Evolutionary conservation across 768 basidiomycete genomes (phyloP), one percentile per base, ranked within the genome.

Genomic region (Chalciporus chontae): DNA sequence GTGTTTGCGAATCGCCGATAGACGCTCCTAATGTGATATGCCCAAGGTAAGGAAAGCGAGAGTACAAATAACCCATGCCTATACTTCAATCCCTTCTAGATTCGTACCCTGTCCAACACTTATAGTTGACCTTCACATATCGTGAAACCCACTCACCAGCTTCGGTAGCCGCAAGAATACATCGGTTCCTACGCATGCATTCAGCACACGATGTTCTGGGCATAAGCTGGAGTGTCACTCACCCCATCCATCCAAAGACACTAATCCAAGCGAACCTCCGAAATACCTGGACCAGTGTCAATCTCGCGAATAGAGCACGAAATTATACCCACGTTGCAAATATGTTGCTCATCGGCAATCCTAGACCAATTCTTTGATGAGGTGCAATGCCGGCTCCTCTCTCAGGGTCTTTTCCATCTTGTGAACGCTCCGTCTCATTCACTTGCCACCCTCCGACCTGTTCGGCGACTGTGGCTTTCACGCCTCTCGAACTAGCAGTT

Each of bases 311-410:
- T 17, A 48, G 5, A 29, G 29, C 37, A 5, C 19, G 21, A 43
- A 53, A 43, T 17, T n/a, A 40, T 24, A 67, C 80, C 50, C 58
- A 89, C 79, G 84, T 90, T 51, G 90, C 83, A 66, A 83, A 92
- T 31, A 93, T 91, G 59, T 90, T 86, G 64, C 90, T 89, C 89
- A 93, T 90, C 0, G 90, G 89, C 17, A 93, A 69, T 5, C 90
- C 90, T 40, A 93, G 84, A 3, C 90, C 90, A 48, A 92, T 86
- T 38, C 78, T 74, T 40, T 78, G 77, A 64, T 85, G 85, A 7
- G 71, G 71, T 26, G 74, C 76, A 32, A 77, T 72, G 4, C 74
- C 74, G 9, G 71, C 73, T 34, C 71, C 70, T 21, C 69, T 67
- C 48, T 78, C 77, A 21, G 72, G 72, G 53, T 73, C 69, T 26